Percentiles rank a stretch among this genome's conserved stretches.
Conservation (phyloP, 2,329 filamentous ascomycete genomes). For the Gnomoniopsis sp. region DNA sequence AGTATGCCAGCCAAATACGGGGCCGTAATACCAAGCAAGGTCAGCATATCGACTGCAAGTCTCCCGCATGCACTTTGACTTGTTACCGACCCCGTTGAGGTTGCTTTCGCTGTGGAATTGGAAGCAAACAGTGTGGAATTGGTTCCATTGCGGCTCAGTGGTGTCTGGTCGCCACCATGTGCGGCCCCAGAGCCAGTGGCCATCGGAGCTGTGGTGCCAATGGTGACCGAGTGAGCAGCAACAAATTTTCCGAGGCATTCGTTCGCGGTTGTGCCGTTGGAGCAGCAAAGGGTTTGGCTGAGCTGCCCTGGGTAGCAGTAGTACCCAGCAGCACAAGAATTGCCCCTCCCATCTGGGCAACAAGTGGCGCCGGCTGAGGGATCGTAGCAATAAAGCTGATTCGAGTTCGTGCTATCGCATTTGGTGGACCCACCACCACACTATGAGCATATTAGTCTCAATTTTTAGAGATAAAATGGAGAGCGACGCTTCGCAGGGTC, state of each 20-base stretch:
- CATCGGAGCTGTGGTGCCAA: slow-evolving; percentile 38
- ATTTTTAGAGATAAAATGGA: background rate
- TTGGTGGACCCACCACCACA: slow-evolving; percentile 49
- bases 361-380: slow-evolving; percentile 48
- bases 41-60: slow-evolving; percentile 28
- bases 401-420: slow-evolving; percentile 46
- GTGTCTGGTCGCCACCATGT: background rate
- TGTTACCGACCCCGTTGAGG: slow-evolving; percentile 21
- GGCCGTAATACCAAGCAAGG: slow-evolving; percentile 25
- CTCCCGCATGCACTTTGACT: slow-evolving; percentile 28
- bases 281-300: slow-evolving; percentile 58
- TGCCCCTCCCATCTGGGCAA: slow-evolving; percentile 55
- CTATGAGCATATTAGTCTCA: background rate
- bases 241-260: slow-evolving; percentile 45
- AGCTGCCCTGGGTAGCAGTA: slow-evolving; percentile 57
- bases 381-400: slow-evolving; percentile 57
- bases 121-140: slow-evolving; percentile 15
- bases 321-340: slow-evolving; percentile 58
- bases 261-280: slow-evolving; percentile 48
- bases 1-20: background rate
- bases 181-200: slow-evolving; percentile 25
- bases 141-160: background rate
- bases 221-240: slow-evolving; percentile 38
- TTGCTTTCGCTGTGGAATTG: slow-evolving; percentile 12
- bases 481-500: background rate